Evolutionary conservation across 805 yeast genomes (phyloP), one percentile per base, ranked within the genome.

Genomic region (Candida peoriensis): DNA sequence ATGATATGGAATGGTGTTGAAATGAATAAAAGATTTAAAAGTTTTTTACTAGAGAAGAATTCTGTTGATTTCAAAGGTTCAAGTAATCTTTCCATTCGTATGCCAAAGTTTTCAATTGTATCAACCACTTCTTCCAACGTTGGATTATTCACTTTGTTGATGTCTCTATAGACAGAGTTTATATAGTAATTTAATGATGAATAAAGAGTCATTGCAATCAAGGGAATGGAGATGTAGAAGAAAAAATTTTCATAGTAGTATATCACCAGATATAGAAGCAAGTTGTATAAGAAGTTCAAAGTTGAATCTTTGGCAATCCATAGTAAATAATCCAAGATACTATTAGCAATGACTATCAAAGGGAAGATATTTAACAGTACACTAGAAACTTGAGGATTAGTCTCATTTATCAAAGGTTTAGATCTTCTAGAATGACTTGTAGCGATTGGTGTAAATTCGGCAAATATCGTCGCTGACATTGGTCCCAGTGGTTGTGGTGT

Each of bases 261-360:
- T n/a, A 67, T 61, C 2, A 61, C 24, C 6, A 60, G 49, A 10
- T 68, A 55, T 37, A 61, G 60, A 7, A 48, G 33, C 7, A 58
- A 60, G 34, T 68, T 57, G n/a, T 66, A 36, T 6, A 70, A 42
- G 22, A 69, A 58, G 39, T 68, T 69, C 37, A 43, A 32, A 5
- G 63, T 64, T 4, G 66, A 49, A 35, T 70, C 74, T 8, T 61
- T 67, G 34, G 64, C 61, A 1, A 73, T 66, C 76, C 76, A 70
- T 1, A 74, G 66, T 26, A 67, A 43, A 12, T 66, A 51, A 41
- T 67, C 74, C 19, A 70, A 48, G 10, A 58, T 45, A 31, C 57
- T 54, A 47, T 70, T 74, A 17, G 63, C 51, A 20, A 70, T 50
- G 10, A 70, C 54, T 20, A 70, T 48, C 41, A 68, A 61, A 1